Evolutionary conservation across 768 basidiomycete species (phyloP), one percentile per base, ranked within the genome.

Genomic region (Pisolithus tinctorius): DNA sequence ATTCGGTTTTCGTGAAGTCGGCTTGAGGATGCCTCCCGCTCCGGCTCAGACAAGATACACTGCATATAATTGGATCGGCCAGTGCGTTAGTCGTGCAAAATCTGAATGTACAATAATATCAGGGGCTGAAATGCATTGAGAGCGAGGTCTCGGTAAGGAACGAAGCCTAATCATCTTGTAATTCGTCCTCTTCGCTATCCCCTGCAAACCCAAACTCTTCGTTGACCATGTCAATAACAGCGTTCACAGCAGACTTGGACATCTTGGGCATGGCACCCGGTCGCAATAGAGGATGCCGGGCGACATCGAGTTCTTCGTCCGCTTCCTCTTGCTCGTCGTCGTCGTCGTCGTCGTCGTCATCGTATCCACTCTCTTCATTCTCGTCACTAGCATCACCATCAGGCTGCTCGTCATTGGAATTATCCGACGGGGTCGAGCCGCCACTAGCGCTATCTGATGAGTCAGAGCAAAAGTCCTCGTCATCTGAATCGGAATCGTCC

Each of bases 141-240:
- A 34, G 9, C n/a, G 16, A 36, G 40, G 34, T 52, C 41, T 47
- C 26, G 16, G 20, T 13, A 29, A 41, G 6, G 20, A 39, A 20
- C 39, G 41, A 16, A 2, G 23, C 29, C 27, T 45, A 60, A 71
- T 60, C 73, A 26, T 75, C 74, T 8, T 76, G 71, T 39, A 83
- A 62, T 58, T 82, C 76, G 43, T 84, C 80, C 41, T 77, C 76
- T 45, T 65, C 65, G 29, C 62, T 62, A 44, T 62, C 60, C 8
- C 50, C 58, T 3, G 63, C 64, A 6, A 72, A 75, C 20, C 74
- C 57, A 50, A 84, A 57, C 49, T 82, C 82, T 1, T 70, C 72
- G 57, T 77, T 74, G 5, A 86, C 73, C 70, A 86, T 80, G 9
- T 76, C 80, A 10, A 82, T 78, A 4, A 78, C 83, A 70, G 79